phyloP scores from a whole-genome alignment of 192 early-diverging fungal genomes.

The Coemansia sp. region DNA sequence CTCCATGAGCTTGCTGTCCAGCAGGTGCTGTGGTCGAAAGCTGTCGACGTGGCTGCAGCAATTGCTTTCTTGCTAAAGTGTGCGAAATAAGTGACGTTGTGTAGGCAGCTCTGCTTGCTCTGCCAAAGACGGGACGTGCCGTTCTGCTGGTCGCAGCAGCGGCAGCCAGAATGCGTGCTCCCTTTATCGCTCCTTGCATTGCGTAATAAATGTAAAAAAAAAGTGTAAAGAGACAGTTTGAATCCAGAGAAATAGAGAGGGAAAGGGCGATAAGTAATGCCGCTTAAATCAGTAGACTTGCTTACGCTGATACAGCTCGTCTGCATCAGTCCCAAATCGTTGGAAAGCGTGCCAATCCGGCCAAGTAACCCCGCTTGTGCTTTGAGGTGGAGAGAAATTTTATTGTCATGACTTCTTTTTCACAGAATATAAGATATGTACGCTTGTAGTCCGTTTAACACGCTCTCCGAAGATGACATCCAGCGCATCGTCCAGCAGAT shows the following conservation, averaged over 20 bases:
- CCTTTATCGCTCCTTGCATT: conserved; percentile 14
- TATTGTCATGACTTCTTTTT: not conserved
- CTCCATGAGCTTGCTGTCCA: conserved; percentile 5
- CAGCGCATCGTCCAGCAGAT: conserved; percentile 21
- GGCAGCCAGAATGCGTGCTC: conserved; percentile 28
- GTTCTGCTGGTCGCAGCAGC: conserved; percentile 9
- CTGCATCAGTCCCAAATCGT: not conserved
- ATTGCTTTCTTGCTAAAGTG: not conserved
- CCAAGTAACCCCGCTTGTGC: not conserved
- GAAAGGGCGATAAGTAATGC: not conserved
- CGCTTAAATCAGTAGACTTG: not conserved
- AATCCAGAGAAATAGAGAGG: not conserved
- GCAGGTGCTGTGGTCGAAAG: not conserved
- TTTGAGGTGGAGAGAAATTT: not conserved
- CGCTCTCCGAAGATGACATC: conserved; percentile 6
- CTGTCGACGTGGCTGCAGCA: not conserved
- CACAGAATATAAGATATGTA: not conserved
- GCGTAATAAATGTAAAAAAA: not conserved
- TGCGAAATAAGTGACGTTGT: not conserved
- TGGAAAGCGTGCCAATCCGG: not conserved
- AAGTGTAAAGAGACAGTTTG: not conserved
- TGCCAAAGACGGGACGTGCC: not conserved
- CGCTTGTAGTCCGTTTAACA: not conserved
- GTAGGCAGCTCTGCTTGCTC: conserved; percentile 4
- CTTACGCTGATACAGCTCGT: conserved; percentile 1